Base-by-base conservation (phyloP, 768 basidiomycete genomes). In the Pleurotus pulmonarius region DNA sequence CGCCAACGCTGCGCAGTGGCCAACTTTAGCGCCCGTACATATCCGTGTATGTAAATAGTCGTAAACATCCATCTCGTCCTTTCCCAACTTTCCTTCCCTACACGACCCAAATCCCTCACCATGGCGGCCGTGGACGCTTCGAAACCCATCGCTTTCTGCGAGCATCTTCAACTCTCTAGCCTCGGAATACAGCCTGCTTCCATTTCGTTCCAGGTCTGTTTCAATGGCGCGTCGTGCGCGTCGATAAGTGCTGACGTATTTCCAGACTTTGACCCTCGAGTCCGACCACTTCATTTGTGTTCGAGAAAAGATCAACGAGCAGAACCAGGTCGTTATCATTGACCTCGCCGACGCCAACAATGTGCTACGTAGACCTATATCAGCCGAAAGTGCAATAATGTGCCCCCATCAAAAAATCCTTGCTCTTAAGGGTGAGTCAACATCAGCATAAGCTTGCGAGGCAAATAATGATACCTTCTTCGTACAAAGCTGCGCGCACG, bases 361-460 rank as follows among this genome's bases (percentile, higher is more conserved):
- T 88, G 91, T 98, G 65, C 83, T 95, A 56, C 88, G 94, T 58
- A 81, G 94, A 63, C 94, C 94, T 60, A 98, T 99, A 67, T 90
- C 92, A 22, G 97, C 97, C n/a, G 97, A 99, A 70, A 93, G 92
- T 39, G 96, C 97, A 56, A 97, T 99, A 64, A 98, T 99, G 96
- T 94, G 98, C 68, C 93, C 92, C 0, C 84, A 83, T 59, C 86
- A 96, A 77, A 98, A 98, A 83, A 93, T 98, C 71, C 83, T 99
- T 57, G 97, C 97, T 3, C 72, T 99, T 49, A 95, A 94, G 80
- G 88, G 95, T 88, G 66, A 63, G 80, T 67, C n/a, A 44, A 18
- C 29, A 4, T 20, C 34, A 7, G 34, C 45, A 22, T 26, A 34
- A 8, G 11, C 7, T 2, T 3, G 29, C 2, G 29, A 34, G 2